phyloP scores from a whole-genome alignment of 2,329 filamentous ascomycete genomes.

The Calonectria multiphialidica region DNA sequence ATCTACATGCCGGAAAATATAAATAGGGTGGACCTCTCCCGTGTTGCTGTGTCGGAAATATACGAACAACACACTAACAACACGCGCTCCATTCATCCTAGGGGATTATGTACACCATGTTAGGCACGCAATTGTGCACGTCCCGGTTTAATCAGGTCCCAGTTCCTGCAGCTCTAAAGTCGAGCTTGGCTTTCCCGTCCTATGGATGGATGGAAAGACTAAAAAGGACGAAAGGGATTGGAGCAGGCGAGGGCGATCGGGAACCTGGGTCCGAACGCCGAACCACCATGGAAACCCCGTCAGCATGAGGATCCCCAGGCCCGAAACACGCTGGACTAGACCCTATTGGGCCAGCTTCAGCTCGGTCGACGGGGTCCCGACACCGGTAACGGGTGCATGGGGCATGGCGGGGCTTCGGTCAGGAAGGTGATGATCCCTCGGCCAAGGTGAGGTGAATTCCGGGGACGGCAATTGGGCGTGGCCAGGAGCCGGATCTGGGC shows the following conservation, averaged over 20 bases:
- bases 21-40: neutral
- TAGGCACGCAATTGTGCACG: neutral
- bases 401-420: slow-evolving; percentile 23
- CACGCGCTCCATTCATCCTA: neutral
- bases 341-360: slow-evolving; percentile 27
- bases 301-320: slow-evolving; percentile 12
- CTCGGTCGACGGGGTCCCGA: slow-evolving; percentile 40
- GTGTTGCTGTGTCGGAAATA: neutral
- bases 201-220: slow-evolving; percentile 23
- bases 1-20: neutral
- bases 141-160: neutral
- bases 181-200: neutral
- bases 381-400: slow-evolving; percentile 18
- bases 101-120: neutral
- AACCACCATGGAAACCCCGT: slow-evolving; percentile 20
- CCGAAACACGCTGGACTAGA: slow-evolving; percentile 9
- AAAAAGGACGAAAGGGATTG: slow-evolving; percentile 28
- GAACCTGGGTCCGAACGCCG: slow-evolving; percentile 21
- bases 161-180: neutral
- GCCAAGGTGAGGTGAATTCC: slow-evolving; percentile 1
- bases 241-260: slow-evolving; percentile 8
- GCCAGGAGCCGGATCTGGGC: neutral
- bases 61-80: neutral
- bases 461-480: neutral
- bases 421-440: neutral